Percentiles rank a stretch among this genome's conserved stretches.
These are phyloP conservation scores for Quercus suber DNA, from an alignment of 306 rosid genomes.

Conservation along the genomic window DNA sequence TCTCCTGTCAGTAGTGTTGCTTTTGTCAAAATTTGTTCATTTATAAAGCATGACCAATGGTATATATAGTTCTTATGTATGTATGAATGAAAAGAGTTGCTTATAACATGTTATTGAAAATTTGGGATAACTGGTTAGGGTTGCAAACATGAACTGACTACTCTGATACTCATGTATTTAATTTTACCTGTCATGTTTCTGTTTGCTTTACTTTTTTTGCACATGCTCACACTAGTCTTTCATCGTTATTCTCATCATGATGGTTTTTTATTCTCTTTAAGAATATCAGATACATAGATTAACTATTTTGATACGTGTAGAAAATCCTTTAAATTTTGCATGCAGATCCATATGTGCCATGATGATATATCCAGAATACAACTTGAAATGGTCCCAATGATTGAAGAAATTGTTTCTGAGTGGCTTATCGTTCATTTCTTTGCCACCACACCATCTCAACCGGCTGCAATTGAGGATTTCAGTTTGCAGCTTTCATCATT, in stretches of 20 bases:
- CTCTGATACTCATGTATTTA: neutral
- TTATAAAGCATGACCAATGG: neutral
- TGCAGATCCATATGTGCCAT: conserved; percentile 67
- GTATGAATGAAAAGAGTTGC: neutral
- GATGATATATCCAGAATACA: conserved; percentile 73
- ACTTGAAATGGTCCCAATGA: conserved; percentile 76
- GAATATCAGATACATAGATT: neutral
- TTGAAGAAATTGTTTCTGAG: conserved; percentile 78
- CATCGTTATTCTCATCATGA: neutral
- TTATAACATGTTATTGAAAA: neutral
- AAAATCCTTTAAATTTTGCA: conserved; percentile 2
- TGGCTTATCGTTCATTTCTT: conserved; percentile 78
- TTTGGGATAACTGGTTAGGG: neutral
- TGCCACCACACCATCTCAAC: conserved; percentile 72
- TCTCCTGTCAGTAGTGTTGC: neutral
- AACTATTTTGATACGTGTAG: neutral
- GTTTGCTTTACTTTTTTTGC: neutral
- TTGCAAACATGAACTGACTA: neutral
- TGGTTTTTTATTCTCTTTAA: neutral
- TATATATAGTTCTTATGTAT: no score
- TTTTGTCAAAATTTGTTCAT: neutral
- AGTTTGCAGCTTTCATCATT: conserved; percentile 75
- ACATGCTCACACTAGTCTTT: neutral
- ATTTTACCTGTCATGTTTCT: neutral
- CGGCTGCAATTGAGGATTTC: conserved; percentile 76